Evolutionary conservation across 768 basidiomycete genomes (phyloP).

Genomic region (Leccinum imitatum): DNA sequence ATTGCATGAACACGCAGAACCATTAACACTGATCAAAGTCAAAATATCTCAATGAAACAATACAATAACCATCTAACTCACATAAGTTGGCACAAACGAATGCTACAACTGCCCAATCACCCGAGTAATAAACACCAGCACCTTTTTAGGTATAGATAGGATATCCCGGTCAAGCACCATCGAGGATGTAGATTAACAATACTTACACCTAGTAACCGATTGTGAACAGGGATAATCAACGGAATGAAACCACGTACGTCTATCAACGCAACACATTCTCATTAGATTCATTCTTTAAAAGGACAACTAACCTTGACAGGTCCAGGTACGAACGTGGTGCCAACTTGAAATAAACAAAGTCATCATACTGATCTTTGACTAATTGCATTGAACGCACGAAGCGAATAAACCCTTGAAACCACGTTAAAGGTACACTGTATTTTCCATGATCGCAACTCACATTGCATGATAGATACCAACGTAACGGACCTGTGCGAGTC

Average conservation of each 20-base stretch:
- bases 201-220: neutral
- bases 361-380: neutral
- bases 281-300: neutral
- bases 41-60: neutral
- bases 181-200: neutral
- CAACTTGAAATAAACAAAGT: neutral
- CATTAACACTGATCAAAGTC: neutral
- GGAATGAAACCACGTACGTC: neutral
- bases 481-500: too few relatives aligned
- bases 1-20: neutral
- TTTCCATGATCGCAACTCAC: too few relatives aligned
- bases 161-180: neutral
- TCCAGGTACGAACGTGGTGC: neutral
- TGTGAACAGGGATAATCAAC: neutral
- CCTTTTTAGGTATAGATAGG: neutral
- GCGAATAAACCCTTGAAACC: too few relatives aligned
- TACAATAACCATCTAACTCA: neutral
- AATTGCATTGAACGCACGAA: neutral
- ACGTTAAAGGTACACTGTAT: too few relatives aligned
- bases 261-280: neutral
- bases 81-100: neutral
- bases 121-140: neutral
- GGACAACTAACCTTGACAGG: neutral
- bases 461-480: too few relatives aligned
- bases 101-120: neutral